Conservation (phyloP, 768 basidiomycete genomes). For the Botryobasidium botryosum region DNA sequence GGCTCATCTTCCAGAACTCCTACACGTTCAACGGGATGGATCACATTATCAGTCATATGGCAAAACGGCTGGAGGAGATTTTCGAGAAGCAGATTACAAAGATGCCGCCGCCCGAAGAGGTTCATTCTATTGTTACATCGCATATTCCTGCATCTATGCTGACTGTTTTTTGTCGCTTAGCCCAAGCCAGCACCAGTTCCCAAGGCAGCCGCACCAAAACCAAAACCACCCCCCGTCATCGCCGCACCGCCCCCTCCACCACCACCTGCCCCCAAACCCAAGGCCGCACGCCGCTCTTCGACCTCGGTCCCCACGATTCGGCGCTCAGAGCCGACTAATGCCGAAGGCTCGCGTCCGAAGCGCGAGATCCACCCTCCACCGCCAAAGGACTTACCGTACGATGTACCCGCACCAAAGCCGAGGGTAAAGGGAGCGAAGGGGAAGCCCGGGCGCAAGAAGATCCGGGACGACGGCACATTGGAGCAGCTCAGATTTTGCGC, state of each 20-base stretch:
- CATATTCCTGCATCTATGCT: slow-evolving; percentile 1
- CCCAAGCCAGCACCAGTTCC: slow-evolving; percentile 10
- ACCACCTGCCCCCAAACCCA: slow-evolving; percentile 27
- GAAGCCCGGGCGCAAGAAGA: slow-evolving; percentile 5
- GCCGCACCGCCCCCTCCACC: slow-evolving; percentile 21
- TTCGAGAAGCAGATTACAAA: slow-evolving; percentile 83
- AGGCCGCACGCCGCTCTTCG: slow-evolving; percentile 48
- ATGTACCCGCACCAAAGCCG: slow-evolving; percentile 28
- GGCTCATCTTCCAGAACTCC: slow-evolving; percentile 78
- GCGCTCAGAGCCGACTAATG: slow-evolving; percentile 29
- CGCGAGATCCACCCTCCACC: slow-evolving; percentile 95
- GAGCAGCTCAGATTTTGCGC: slow-evolving; percentile 76
- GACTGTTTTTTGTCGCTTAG: neutral
- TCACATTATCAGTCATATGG: slow-evolving; percentile 62
- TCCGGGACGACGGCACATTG: slow-evolving; percentile 45
- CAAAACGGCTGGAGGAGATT: slow-evolving; percentile 60
- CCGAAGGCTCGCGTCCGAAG: slow-evolving; percentile 49
- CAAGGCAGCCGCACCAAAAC: slow-evolving; percentile 14
- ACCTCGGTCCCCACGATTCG: slow-evolving; percentile 71
- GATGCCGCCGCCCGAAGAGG: slow-evolving; percentile 61
- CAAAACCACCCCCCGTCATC: slow-evolving; percentile 27
- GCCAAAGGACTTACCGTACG: slow-evolving; percentile 76
- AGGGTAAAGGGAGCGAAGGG: slow-evolving; percentile 9
- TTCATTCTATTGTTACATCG: slow-evolving; percentile 27
- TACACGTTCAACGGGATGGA: slow-evolving; percentile 86